Percentiles rank a stretch among this genome's conserved stretches.
Evolutionary conservation across 306 rosid species (phyloP).

Genomic region (Fragaria ananassa): DNA sequence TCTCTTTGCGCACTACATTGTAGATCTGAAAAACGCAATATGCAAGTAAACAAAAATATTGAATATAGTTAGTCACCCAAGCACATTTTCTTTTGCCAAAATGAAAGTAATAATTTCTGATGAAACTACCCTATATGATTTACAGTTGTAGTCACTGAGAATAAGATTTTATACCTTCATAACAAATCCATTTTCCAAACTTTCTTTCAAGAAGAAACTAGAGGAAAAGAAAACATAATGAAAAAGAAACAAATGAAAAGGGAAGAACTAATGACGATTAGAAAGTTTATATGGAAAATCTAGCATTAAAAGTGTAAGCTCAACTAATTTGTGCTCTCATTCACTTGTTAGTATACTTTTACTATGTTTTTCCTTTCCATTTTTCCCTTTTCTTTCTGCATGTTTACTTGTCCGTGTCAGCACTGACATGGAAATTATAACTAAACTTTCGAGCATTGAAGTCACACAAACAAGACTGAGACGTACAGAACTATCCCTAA

Average conservation of each 20-base stretch:
- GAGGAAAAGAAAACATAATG: neutral
- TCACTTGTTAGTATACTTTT: neutral
- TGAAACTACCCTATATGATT: neutral
- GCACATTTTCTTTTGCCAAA: conserved; percentile 4
- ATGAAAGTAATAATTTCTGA: neutral
- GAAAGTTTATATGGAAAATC: neutral
- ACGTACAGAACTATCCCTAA: neutral
- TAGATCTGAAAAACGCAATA: conserved; percentile 49
- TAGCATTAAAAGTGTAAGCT: neutral
- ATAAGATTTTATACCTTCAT: neutral
- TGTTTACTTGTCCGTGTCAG: neutral
- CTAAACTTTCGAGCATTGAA: neutral
- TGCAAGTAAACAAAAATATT: neutral
- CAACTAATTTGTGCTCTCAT: neutral
- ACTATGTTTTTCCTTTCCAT: neutral
- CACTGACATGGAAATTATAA: neutral
- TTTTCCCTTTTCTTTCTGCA: neutral
- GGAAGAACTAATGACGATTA: neutral
- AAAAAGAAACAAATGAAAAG: neutral
- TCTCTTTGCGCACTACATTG: conserved; percentile 78
- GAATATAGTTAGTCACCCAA: neutral
- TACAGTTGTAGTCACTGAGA: neutral
- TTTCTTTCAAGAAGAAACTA: neutral
- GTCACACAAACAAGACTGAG: neutral
- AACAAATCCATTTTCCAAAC: neutral